phyloP scores from a whole-genome alignment of 2,329 filamentous ascomycete species.

The Colletotrichum sp. region DNA sequence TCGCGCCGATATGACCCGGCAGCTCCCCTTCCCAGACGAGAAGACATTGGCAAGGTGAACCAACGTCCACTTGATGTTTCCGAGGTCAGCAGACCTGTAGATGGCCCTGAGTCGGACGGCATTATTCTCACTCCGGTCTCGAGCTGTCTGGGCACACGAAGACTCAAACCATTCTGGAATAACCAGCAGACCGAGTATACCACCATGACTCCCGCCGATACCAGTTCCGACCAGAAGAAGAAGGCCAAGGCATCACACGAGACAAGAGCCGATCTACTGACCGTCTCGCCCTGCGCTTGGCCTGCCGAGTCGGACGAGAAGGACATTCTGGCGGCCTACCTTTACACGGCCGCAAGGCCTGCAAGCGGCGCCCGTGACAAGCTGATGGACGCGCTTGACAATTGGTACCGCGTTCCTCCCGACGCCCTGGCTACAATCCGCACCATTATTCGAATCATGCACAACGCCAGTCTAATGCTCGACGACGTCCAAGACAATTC shows the following conservation, averaged over 20 bases:
- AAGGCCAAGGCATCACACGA: background rate
- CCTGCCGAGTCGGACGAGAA: background rate
- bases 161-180: background rate
- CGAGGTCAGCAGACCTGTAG: background rate
- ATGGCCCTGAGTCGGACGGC: background rate
- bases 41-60: background rate
- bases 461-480: constrained; percentile 23
- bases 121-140: background rate
- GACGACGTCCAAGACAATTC: constrained; percentile 44
- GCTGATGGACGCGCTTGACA: constrained; percentile 1
- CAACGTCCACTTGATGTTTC: background rate
- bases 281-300: constrained; percentile 1
- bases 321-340: constrained; percentile 2
- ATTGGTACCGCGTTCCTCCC: background rate
- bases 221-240: background rate
- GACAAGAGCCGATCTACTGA: background rate
- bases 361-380: constrained; percentile 1
- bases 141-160: background rate
- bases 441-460: background rate
- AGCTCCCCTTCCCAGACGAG: background rate
- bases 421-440: background rate
- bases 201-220: background rate
- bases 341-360: background rate
- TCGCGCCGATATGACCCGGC: background rate
- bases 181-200: background rate